Evolutionary conservation across 2,329 filamentous ascomycete genomes (phyloP).

Genomic region (Trichoderma aggressivum): DNA sequence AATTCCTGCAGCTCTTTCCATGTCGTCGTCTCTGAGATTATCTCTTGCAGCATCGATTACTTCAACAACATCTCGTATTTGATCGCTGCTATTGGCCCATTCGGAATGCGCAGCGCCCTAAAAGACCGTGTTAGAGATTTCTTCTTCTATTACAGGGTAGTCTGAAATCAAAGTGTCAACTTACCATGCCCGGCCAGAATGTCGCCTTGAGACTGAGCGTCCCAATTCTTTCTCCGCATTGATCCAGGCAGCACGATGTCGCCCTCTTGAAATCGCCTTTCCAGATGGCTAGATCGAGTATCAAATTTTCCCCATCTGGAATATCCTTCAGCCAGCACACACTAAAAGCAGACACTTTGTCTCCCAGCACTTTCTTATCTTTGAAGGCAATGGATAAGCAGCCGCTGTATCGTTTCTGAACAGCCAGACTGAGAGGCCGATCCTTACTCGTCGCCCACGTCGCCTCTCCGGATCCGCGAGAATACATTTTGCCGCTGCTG

Average conservation of each 20-base stretch:
- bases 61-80: constrained; percentile 40
- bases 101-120: constrained; percentile 36
- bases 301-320: constrained; percentile 61
- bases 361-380: constrained; percentile 31
- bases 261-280: constrained; percentile 52
- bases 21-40: constrained; percentile 30
- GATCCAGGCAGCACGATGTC: constrained; percentile 43
- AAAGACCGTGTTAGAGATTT: background rate
- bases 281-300: constrained; percentile 60
- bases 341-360: constrained; percentile 49
- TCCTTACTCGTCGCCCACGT: constrained; percentile 53
- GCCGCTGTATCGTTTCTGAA: constrained; percentile 56
- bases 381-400: constrained; percentile 56
- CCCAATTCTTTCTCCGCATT: constrained; percentile 47
- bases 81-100: constrained; percentile 35
- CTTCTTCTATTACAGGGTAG: background rate
- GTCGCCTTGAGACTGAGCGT: constrained; percentile 40
- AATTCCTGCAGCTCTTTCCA: constrained; percentile 36
- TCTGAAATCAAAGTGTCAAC: background rate
- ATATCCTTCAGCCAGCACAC: constrained; percentile 69
- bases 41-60: constrained; percentile 45
- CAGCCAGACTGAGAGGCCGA: constrained; percentile 46
- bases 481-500: constrained; percentile 56
- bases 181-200: constrained; percentile 38
- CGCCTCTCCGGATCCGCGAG: constrained; percentile 38